Evolutionary conservation across 768 basidiomycete genomes (phyloP).

Genomic region (Infundibulicybe gibba): DNA sequence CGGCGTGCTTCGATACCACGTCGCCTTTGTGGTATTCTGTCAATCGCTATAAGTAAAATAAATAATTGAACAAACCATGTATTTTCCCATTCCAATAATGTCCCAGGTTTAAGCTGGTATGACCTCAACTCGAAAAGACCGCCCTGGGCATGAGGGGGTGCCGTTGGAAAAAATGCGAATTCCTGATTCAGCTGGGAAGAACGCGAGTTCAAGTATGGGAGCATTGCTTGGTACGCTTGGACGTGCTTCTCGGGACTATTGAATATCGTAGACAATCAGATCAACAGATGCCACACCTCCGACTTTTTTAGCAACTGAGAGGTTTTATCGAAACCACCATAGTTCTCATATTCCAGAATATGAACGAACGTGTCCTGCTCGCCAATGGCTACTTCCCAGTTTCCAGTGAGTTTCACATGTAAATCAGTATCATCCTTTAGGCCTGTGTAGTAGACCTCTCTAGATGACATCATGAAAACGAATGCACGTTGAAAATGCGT

Average conservation of each 20-base stretch:
- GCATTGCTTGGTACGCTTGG: slow-evolving; percentile 66
- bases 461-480: slow-evolving; percentile 22
- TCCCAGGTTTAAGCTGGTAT: slow-evolving; percentile 86
- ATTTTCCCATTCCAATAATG: slow-evolving; percentile 91
- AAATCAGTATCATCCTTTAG: slow-evolving; percentile 71
- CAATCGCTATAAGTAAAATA: background rate
- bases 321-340: slow-evolving; percentile 83
- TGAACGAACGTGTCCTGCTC: slow-evolving; percentile 80
- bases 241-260: slow-evolving; percentile 43
- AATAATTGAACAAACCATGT: slow-evolving; percentile 59
- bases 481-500: slow-evolving; percentile 3
- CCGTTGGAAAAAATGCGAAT: slow-evolving; percentile 92
- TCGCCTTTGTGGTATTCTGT: slow-evolving; percentile 53
- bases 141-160: slow-evolving; percentile 81
- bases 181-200: slow-evolving; percentile 84
- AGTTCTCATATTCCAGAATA: slow-evolving; percentile 94
- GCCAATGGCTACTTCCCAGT: slow-evolving; percentile 90
- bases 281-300: slow-evolving; percentile 42
- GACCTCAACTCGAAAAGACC: slow-evolving; percentile 92
- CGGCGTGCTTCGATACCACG: slow-evolving; percentile 91
- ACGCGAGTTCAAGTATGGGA: slow-evolving; percentile 73
- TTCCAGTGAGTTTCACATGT: slow-evolving; percentile 86
- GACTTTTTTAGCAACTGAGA: slow-evolving; percentile 58
- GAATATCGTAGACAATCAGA: background rate
- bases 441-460: slow-evolving; percentile 81